Conservation (phyloP, 352 stramenopile genomes). For the Phytopythium helicoides region DNA sequence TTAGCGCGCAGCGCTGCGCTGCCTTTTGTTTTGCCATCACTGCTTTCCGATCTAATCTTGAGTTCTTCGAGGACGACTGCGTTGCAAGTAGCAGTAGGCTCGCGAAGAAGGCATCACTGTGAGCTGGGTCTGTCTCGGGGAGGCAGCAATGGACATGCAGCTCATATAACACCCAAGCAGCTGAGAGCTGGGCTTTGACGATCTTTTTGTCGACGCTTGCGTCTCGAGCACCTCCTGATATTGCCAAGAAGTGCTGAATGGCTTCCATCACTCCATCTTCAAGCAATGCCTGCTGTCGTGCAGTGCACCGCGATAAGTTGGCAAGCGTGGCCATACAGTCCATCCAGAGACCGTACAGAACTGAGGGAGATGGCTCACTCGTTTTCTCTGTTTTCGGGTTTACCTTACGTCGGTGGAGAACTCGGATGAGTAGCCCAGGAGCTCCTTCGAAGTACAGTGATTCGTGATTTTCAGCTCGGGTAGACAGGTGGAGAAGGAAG, state of each 20-base stretch:
- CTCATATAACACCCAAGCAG: conserved; percentile 56
- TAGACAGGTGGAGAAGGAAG: conserved; percentile 75
- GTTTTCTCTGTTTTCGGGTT: conserved; percentile 32
- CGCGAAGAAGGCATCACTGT: conserved; percentile 49
- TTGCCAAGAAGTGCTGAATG: conserved; percentile 57
- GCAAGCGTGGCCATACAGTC: conserved; percentile 48
- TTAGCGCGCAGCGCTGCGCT: conserved; percentile 56
- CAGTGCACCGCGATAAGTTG: conserved; percentile 47
- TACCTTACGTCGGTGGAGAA: conserved; percentile 12
- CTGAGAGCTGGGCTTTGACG: conserved; percentile 52
- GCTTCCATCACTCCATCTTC: conserved; percentile 61
- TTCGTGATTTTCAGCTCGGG: conserved; percentile 54
- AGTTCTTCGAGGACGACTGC: conserved; percentile 56
- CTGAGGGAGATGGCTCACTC: conserved; percentile 16
- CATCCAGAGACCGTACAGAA: conserved; percentile 60
- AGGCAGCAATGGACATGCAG: conserved; percentile 50
- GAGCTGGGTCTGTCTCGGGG: background rate
- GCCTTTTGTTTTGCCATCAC: conserved; percentile 51
- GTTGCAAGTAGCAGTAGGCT: conserved; percentile 62
- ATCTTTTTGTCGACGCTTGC: conserved; percentile 36
- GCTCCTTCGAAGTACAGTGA: conserved; percentile 69
- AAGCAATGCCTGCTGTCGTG: conserved; percentile 40
- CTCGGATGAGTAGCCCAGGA: conserved; percentile 33
- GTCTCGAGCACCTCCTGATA: conserved; percentile 34
- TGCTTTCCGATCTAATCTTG: conserved; percentile 38